Base-by-base conservation (phyloP, 2,329 filamentous ascomycete genomes). In the Macroventuria anomochaeta region DNA sequence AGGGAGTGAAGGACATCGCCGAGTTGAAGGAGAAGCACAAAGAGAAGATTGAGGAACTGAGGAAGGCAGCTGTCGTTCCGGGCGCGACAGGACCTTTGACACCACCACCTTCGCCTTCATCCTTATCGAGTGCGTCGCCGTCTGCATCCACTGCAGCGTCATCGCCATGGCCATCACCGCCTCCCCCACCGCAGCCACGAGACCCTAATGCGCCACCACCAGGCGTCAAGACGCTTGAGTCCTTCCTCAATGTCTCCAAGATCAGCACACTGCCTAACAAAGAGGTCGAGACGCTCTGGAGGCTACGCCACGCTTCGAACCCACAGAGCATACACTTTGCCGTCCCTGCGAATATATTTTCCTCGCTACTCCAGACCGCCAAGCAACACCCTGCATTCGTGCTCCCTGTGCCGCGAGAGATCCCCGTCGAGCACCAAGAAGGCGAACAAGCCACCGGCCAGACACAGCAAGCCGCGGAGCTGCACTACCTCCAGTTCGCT, bases 401-500 rank as follows among this genome's bases (percentile, higher is more conserved):
- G 49, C 84, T 99, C 1, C 95, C 95, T 0, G 83, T 97, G 6
- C 90, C 90, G 61, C 90, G 84, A 75, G 80, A 72, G 43, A 75
- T 72, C 39, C 55, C 72, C 59, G 36, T 64, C 51, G 53, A 75
- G 65, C 17, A 69, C 18, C 33, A 57, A 31, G 55, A 52, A 18
- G 41, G 43, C 20, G 47, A 52, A 18, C 49, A 55, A 23, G 42
- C 28, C 13, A 29, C 37, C 12, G 53, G 48, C 15, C 48, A 61
- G 36, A 63, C 64, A 11, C 76, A 76, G 3, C 79, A 84, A 57
- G 91, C 90, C 44, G 91, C 92, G 39, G 95, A 97, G 75, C 92
- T 99, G 38, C 95, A 99, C 77, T 96, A 96, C 75, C 77, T 99
- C 58, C 93, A 99, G 76, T 99, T 96, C 91, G 90, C 89, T 0